phyloP scores from a whole-genome alignment of 2,329 filamentous ascomycete species.

The Paracorniculantispora psalliotae region DNA sequence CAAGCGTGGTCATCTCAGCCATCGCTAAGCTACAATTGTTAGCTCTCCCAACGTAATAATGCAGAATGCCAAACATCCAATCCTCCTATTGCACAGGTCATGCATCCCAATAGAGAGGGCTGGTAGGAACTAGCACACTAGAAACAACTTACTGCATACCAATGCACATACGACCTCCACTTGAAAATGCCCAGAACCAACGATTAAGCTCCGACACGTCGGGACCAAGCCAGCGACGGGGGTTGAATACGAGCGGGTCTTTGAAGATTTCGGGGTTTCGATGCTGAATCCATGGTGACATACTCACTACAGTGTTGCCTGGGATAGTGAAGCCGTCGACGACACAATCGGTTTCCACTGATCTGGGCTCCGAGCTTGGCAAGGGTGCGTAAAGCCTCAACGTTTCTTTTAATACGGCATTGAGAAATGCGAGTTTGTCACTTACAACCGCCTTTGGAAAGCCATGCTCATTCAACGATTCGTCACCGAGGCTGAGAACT shows the following conservation, averaged over 20 bases:
- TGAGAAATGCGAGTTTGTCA: conserved; percentile 38
- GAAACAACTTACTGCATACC: conserved; percentile 15
- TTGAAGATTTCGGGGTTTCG: conserved; percentile 21
- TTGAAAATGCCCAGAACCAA: conserved; percentile 17
- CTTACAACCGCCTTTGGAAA: conserved; percentile 30
- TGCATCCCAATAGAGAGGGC: not conserved
- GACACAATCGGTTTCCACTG: conserved; percentile 16
- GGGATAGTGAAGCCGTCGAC: conserved; percentile 24
- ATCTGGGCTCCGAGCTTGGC: conserved; percentile 46
- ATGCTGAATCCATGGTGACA: conserved; percentile 24
- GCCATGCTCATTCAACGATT: conserved; percentile 18
- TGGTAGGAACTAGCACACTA: not conserved
- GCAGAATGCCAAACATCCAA: no score
- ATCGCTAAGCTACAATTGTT: conserved; percentile 13
- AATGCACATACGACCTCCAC: conserved; percentile 17
- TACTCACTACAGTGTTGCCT: conserved; percentile 21
- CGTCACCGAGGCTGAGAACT: conserved; percentile 25
- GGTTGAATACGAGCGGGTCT: conserved; percentile 22
- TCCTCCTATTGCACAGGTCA: no score
- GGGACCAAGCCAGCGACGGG: conserved; percentile 23
- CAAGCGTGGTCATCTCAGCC: conserved; percentile 17
- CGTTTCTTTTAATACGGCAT: conserved; percentile 47
- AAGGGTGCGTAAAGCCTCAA: conserved; percentile 45
- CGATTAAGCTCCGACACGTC: conserved; percentile 15
- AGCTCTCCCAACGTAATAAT: not conserved